A percentile compares a stretch with the other conserved stretches of the same genome.
Evolutionary conservation across 129 eudicot species (phyloP).

Genomic region (Saussurea involucrata): DNA sequence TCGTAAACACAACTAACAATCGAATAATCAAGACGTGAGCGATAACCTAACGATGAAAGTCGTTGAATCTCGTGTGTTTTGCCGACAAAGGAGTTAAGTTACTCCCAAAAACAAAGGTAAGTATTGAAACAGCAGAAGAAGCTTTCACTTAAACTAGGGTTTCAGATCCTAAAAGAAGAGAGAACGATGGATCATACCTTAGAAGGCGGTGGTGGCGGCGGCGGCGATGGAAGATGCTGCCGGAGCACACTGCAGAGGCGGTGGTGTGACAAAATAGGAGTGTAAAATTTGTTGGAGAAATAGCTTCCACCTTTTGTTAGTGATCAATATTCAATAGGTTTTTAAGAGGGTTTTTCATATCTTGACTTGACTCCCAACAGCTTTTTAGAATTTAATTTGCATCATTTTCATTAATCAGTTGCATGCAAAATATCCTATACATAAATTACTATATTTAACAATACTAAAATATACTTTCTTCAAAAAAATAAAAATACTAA

Average conservation of each 20-base stretch:
- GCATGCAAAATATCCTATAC: no score
- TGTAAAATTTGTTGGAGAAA: neutral
- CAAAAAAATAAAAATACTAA: no score
- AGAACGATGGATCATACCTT: conserved; percentile 7
- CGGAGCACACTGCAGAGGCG: neutral
- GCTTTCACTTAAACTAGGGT: neutral
- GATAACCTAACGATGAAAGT: conserved; percentile 8
- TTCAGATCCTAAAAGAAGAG: conserved; percentile 1
- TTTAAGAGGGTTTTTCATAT: neutral
- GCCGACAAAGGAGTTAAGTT: neutral
- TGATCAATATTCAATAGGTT: neutral
- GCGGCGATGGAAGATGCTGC: conserved; percentile 7
- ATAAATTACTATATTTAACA: no score
- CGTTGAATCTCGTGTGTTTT: neutral
- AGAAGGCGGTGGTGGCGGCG: neutral
- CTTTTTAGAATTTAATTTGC: neutral
- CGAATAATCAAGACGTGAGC: neutral
- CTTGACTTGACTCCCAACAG: neutral
- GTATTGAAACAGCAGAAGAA: neutral
- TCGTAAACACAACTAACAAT: neutral
- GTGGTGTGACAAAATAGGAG: conserved; percentile 4
- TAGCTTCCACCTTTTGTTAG: neutral
- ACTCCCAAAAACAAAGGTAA: neutral
- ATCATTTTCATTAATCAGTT: no score
- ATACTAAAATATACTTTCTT: no score